Evolutionary conservation across 495 filamentous ascomycete genomes (phyloP), one percentile per base, ranked within the genome.

Genomic region (Cercophora samala): DNA sequence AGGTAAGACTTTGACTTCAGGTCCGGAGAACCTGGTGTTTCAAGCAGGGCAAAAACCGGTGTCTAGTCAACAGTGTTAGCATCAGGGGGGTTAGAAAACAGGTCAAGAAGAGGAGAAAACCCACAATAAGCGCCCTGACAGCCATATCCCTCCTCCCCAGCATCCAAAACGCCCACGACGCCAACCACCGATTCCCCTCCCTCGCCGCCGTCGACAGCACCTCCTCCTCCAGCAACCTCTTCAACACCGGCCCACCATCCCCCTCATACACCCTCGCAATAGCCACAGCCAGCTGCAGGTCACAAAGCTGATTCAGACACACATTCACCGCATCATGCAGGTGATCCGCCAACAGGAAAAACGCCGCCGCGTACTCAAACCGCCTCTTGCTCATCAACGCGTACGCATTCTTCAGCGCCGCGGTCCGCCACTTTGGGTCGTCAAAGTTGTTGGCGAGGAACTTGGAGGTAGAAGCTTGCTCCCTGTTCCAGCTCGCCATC

Each of bases 131-230:
- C n/a, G 90, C 88, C 19, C 91, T 85, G 5, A 98, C 92, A 17
- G 94, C 92, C 84, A 92, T 90, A 72, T 96, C 93, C 53, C 87
- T 84, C 63, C 89, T 82, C 52, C 88, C 87, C 19, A 99, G 83
- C 88, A 96, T 93, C 91, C 93, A 96, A 76, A 94, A 97, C 4
- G 92, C 91, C 96, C 96, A 99, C 0, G 90, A 92, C 2, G 93
- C 92, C 59, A 96, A 87, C 96, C 96, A 99, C 63, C 94, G 85
- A 75, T 98, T 94, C 0, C 92, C 92, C 65, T 93, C 88, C 13
- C 86, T 81, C 3, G 90, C 86, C 8, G 96, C 95, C 67, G 91
- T 82, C 1, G 89, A 84, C 0, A 98, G 81, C 24, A 97, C 87
- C 65, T 86, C 90, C 23, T 96, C 91, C 74, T 91, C 85, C 1